Evolutionary conservation across 2,329 filamentous ascomycete genomes (phyloP), one percentile per base, ranked within the genome.

Genomic region (Trichoderma pleuroti): DNA sequence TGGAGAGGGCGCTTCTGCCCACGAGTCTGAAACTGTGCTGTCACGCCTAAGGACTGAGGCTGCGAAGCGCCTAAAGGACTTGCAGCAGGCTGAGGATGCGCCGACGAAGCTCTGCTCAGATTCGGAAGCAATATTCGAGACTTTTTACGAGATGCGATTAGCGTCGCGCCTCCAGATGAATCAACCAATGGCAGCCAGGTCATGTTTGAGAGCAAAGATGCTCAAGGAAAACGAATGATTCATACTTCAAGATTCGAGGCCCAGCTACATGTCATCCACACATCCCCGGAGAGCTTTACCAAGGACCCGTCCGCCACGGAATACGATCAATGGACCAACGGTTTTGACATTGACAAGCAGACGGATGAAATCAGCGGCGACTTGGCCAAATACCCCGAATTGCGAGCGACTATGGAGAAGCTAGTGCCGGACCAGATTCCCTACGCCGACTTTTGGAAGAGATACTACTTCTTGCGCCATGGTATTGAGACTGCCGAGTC

Each of bases 241-340:
- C 96, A 99, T 80, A 93, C 93, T 1, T 97, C 94, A 65, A 88
- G 96, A 72, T 95, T 98, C 78, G 96, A 99, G 77, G 96, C 96
- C 1, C 96, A 98, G 81, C 84, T 99, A 72, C 95, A 99, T 78
- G 94, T 97, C 39, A 94, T 99, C 72, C 96, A 99, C 80, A 94
- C 93, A 5, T 92, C 90, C 24, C 81, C 90, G 49, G 92, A 96
- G 73, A 93, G 90, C 76, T 97, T 98, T 81, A 88, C 88, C 69
- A 92, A 92, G 77, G 94, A 98, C 77, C 93, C 94, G 0, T 86
- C 87, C 9, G 90, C 90, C 62, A 86, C 88, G 16, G 90, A 97
- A 80, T 98, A 91, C 84, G 86, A 89, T 11, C 80, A 84, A 5
- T 98, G 94, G 90, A 86, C 87, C 69, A 84, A 88, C 73, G 85